Evolutionary conservation across 1,284 basidiomycete genomes (phyloP), one percentile per base, ranked within the genome.

Genomic region (Psilocybe mexicana): DNA sequence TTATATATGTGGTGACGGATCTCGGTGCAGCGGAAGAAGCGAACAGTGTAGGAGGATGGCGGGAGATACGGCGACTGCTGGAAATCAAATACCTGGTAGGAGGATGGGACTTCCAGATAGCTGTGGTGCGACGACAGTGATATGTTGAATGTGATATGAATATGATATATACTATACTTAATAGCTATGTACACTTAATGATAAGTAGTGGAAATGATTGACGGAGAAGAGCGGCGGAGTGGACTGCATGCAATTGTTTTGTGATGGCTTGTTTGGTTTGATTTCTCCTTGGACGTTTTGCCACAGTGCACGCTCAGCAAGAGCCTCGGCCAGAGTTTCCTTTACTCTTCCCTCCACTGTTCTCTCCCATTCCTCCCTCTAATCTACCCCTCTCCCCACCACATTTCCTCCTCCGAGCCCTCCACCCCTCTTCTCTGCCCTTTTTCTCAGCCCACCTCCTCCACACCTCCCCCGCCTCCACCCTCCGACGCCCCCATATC

Each of bases 61-160:
- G 92, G 61, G 93, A 95, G 76, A 87, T 96, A 61, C 83, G 83
- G 65, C 77, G 93, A 59, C 70, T 96, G 62, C 71, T 93, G 42
- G 90, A 94, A 72, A 73, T 93, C 65, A 91, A 90, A 74, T 89
- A 88, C 67, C 75, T 91, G 57, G 75, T 84, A 11, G 87, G 88
- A 12, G 88, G 90, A 53, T 92, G 89, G 88, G 90, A 92, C 69
- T 84, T 92, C 59, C 87, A 92, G 74, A 78, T 92, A 54, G 90
- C 89, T 7, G 83, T 87, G n/a, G 87, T 92, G 35, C 79, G 89
- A 58, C 76, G 89, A 66, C 90, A 86, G 70, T 90, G 62, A 70
- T 63, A 43, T 58, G 45, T 54, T 55, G 49, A 28, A 33, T 33
- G 48, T 61, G 57, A 49, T 61, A 60, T 59, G 53, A 58, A 58